Evolutionary conservation across 2,329 filamentous ascomycete species (phyloP).

Genomic region (Dactylonectria estremocensis): DNA sequence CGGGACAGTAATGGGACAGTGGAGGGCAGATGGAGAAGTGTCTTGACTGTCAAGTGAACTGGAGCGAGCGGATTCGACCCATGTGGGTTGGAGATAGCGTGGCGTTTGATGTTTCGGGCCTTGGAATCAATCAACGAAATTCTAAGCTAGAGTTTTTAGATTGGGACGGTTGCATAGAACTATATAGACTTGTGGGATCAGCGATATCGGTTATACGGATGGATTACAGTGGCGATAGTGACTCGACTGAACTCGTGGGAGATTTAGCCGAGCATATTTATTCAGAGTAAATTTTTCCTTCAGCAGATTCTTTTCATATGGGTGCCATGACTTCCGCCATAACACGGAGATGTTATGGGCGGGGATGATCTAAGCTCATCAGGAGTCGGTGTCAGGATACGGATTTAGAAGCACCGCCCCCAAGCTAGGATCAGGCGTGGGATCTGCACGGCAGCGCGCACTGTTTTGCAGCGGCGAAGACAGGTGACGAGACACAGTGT

Average conservation of each 20-base stretch:
- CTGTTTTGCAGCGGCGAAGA: slow-evolving; percentile 2
- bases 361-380: slow-evolving; percentile 8
- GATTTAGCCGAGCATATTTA: background rate
- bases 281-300: background rate
- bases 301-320: slow-evolving; percentile 1
- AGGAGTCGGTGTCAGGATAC: slow-evolving; percentile 28
- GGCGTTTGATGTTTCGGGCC: slow-evolving; percentile 3
- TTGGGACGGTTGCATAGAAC: slow-evolving; percentile 10
- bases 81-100: slow-evolving; percentile 17
- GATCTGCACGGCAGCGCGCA: slow-evolving; percentile 5
- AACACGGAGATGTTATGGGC: slow-evolving; percentile 9
- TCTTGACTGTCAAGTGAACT: slow-evolving; percentile 8
- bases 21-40: background rate
- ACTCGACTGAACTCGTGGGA: background rate
- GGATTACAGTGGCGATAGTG: background rate
- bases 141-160: slow-evolving; percentile 16
- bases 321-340: slow-evolving; percentile 16
- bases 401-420: slow-evolving; percentile 45
- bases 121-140: slow-evolving; percentile 13
- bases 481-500: slow-evolving; percentile 19
- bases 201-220: background rate
- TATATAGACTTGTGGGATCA: slow-evolving; percentile 1
- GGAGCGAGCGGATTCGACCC: slow-evolving; percentile 1
- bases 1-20: slow-evolving; percentile 3
- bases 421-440: slow-evolving; percentile 14